Base-by-base conservation (phyloP, 495 filamentous ascomycete species). In the Friedmanniomyces endolithicus region DNA sequence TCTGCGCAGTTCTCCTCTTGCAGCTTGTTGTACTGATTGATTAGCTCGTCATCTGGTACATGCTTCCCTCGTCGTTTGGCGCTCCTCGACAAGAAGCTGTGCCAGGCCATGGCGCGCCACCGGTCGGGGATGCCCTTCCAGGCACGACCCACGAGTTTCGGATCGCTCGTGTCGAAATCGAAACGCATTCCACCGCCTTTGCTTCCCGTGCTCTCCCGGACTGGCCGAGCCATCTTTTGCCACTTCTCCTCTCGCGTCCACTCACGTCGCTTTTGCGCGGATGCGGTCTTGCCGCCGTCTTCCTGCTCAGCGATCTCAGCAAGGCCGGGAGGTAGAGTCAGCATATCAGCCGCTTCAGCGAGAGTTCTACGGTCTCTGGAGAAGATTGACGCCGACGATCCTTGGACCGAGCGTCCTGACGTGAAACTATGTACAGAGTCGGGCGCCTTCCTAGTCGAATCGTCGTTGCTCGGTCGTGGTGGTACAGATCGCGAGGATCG, bases 81-180 rank as follows among this genome's bases (percentile, higher is more conserved):
- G 64, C 86, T 90, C 11, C 84, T 68, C n/a, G 82, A 78, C 6
- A 99, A 76, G 68, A 99, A 99, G 6, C 90, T 84, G 67, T 88
- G 87, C 92, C 92, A 99, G 11, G 94, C 92, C 6, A 87, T 86
- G 25, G 85, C 77, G 22, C 92, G 82, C 92, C 92, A 99, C 57
- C 88, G 81, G 69, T 99, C 92, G 1, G 92, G 92, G 56, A 99
- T 95, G 33, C 92, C 92, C 70, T 99, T 99, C 92, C 92, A 99
- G 1, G 87, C 88, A 27, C 92, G 79, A 52, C 88, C 83, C 45
- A 96, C 85, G 16, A 99, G 69, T 65, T 96, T 98, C 12, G 87
- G 76, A 60, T 87, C 86, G 44, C 74, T 79, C 14, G 78, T 80
- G 67, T 95, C 88, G 65, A 98, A 98, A 27, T 88, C 85, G 65